Evolutionary conservation across 345 rosid species (phyloP).

Genomic region (Gossypium thurberi): DNA sequence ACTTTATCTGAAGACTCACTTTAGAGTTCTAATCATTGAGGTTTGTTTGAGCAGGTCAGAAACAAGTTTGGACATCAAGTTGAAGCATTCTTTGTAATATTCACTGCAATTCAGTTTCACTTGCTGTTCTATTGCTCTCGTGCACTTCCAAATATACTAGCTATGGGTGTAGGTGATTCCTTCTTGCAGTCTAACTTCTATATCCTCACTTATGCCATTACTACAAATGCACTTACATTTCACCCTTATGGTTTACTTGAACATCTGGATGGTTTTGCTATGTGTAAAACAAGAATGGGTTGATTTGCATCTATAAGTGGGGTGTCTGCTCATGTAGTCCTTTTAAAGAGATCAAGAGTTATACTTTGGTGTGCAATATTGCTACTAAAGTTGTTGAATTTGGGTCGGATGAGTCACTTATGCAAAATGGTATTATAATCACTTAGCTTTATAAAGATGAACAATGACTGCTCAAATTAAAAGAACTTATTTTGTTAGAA

Average conservation of each 20-base stretch:
- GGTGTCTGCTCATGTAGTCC: not conserved
- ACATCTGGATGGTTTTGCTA: not conserved
- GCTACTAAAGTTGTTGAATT: not conserved
- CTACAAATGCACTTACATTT: not conserved
- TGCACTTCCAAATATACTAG: slow-evolving; percentile 82
- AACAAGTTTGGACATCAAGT: slow-evolving; percentile 80
- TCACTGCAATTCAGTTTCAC: slow-evolving; percentile 85
- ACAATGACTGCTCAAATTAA: not conserved
- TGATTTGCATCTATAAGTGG: not conserved
- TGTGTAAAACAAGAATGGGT: not conserved
- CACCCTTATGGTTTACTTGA: not conserved
- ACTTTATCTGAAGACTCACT: not conserved
- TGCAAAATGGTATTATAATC: not conserved
- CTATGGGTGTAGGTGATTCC: slow-evolving; percentile 74
- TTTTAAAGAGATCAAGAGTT: not conserved
- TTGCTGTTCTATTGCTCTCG: slow-evolving; percentile 90
- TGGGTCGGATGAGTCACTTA: not conserved
- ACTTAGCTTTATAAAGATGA: not conserved
- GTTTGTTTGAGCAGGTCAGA: slow-evolving; percentile 52
- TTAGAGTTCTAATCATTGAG: slow-evolving; percentile 1
- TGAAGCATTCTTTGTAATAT: slow-evolving; percentile 82
- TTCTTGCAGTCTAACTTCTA: slow-evolving; percentile 12
- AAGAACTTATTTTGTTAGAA: not conserved
- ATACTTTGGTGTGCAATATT: not conserved
- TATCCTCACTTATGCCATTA: not conserved